A percentile compares a stretch with the other conserved stretches of the same genome.
Conservation (phyloP, 805 yeast genomes). For the Suhomyces tanzawaensis region DNA sequence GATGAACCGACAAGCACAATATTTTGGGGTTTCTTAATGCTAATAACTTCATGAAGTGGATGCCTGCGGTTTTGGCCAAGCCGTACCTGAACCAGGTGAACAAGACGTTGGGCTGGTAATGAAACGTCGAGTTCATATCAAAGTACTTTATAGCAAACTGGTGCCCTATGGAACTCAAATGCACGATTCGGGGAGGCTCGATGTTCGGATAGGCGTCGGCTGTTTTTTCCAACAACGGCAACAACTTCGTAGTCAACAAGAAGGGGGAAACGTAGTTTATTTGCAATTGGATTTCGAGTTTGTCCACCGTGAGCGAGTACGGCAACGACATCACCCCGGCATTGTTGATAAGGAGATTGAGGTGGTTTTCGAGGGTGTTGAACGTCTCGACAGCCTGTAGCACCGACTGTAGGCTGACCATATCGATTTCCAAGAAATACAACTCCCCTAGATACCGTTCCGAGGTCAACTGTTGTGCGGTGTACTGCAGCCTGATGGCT, state of each 20-base stretch:
- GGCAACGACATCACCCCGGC: slow-evolving; percentile 86
- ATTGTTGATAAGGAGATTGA: slow-evolving; percentile 69
- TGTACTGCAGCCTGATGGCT: slow-evolving; percentile 20
- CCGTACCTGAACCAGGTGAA: slow-evolving; percentile 81
- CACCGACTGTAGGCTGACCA: slow-evolving; percentile 33
- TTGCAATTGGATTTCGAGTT: slow-evolving; percentile 77
- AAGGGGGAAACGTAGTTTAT: slow-evolving; percentile 78
- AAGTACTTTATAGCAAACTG: slow-evolving; percentile 48
- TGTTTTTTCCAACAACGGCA: slow-evolving; percentile 50
- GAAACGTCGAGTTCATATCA: slow-evolving; percentile 47
- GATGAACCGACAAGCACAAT: slow-evolving; percentile 67
- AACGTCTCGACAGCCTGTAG: slow-evolving; percentile 46
- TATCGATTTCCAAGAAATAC: slow-evolving; percentile 37
- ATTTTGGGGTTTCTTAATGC: slow-evolving; percentile 66
- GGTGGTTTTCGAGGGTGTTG: slow-evolving; percentile 41
- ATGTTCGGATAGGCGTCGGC: slow-evolving; percentile 21
- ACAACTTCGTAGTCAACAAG: slow-evolving; percentile 57
- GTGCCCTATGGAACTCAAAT: slow-evolving; percentile 67
- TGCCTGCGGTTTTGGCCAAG: slow-evolving; percentile 72
- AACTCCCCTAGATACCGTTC: slow-evolving; percentile 35
- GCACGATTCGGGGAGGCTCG: slow-evolving; percentile 54
- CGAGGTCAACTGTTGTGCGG: slow-evolving; percentile 16
- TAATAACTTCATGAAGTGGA: slow-evolving; percentile 66
- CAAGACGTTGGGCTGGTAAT: slow-evolving; percentile 60
- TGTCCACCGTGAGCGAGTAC: slow-evolving; percentile 57